A percentile compares a stretch with the other conserved stretches of the same genome.
Conservation (phyloP, 1,284 basidiomycete species). For the Fomitopsis palustris region DNA sequence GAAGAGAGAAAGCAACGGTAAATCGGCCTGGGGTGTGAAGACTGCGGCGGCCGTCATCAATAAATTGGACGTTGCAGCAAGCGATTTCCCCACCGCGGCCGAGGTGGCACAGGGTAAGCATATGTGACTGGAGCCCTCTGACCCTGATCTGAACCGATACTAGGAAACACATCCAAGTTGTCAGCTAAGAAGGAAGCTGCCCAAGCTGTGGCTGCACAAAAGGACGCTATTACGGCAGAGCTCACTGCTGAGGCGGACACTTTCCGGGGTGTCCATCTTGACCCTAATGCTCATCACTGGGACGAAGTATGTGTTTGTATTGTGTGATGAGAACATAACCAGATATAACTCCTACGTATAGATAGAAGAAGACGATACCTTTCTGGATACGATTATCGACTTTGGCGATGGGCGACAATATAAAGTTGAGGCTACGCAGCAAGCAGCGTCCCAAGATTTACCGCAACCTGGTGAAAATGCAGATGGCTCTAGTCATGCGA, state of each 20-base stretch:
- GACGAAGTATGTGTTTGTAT: slow-evolving; percentile 71
- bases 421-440: slow-evolving; percentile 55
- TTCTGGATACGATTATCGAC: slow-evolving; percentile 85
- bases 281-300: slow-evolving; percentile 94
- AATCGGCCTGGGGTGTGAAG: slow-evolving; percentile 66
- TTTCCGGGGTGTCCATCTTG: slow-evolving; percentile 87
- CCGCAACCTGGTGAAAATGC: slow-evolving; percentile 8
- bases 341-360: slow-evolving; percentile 24
- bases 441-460: slow-evolving; percentile 11
- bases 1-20: slow-evolving; percentile 43
- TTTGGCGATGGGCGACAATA: slow-evolving; percentile 91
- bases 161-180: slow-evolving; percentile 25
- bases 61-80: slow-evolving; percentile 39
- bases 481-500: slow-evolving; percentile 7
- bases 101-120: slow-evolving; percentile 79
- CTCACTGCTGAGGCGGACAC: slow-evolving; percentile 80
- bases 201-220: slow-evolving; percentile 42
- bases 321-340: slow-evolving; percentile 4
- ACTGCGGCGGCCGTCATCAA: slow-evolving; percentile 28
- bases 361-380: slow-evolving; percentile 91
- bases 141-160: slow-evolving; percentile 8
- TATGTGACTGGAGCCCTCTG: not conserved
- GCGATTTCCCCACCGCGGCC: slow-evolving; percentile 89
- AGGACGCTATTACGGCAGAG: slow-evolving; percentile 64
- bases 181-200: slow-evolving; percentile 28